A percentile compares a stretch with the other conserved stretches of the same genome.
phyloP scores from a whole-genome alignment of 192 early-diverging fungal species.

The Backusella tarrabulga region DNA sequence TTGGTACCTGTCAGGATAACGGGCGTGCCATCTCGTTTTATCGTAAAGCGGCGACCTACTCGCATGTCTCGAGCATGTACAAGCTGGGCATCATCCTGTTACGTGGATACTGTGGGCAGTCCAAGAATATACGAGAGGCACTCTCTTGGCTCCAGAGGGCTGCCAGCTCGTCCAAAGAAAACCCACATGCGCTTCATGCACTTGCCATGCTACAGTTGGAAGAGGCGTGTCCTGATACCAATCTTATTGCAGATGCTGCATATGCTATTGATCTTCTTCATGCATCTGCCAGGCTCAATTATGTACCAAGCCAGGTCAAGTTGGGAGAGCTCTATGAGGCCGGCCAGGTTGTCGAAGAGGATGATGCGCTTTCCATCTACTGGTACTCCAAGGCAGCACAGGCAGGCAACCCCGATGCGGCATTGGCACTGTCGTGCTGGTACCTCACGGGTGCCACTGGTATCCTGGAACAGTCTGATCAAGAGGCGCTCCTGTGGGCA shows the following conservation, averaged over 20 bases:
- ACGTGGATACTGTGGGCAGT: constrained; percentile 75
- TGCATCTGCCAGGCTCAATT: constrained; percentile 86
- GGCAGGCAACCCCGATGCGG: constrained; percentile 84
- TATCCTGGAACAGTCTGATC: constrained; percentile 84
- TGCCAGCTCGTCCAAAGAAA: constrained; percentile 74
- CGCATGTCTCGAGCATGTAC: constrained; percentile 94
- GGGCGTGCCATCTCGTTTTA: constrained; percentile 86
- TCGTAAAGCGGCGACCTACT: constrained; percentile 84
- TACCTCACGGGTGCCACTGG: constrained; percentile 87
- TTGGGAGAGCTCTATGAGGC: constrained; percentile 84
- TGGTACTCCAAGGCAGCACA: constrained; percentile 96
- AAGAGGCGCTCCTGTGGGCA: constrained; percentile 96
- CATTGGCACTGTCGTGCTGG: constrained; percentile 95
- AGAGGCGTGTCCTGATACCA: constrained; percentile 40
- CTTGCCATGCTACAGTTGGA: constrained; percentile 76
- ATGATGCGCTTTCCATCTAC: constrained; percentile 84
- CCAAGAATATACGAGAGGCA: constrained; percentile 81
- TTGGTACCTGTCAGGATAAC: constrained; percentile 83
- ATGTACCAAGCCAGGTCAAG: constrained; percentile 86
- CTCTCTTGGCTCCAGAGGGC: constrained; percentile 94
- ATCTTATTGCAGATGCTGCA: constrained; percentile 68
- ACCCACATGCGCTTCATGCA: constrained; percentile 91
- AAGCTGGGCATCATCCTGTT: constrained; percentile 91
- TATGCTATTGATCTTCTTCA: constrained; percentile 90
- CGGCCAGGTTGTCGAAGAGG: constrained; percentile 77